Percentiles rank a stretch among this genome's conserved stretches.
Evolutionary conservation across 1,284 basidiomycete genomes (phyloP).

Genomic region (Exobasidium rhododendri): DNA sequence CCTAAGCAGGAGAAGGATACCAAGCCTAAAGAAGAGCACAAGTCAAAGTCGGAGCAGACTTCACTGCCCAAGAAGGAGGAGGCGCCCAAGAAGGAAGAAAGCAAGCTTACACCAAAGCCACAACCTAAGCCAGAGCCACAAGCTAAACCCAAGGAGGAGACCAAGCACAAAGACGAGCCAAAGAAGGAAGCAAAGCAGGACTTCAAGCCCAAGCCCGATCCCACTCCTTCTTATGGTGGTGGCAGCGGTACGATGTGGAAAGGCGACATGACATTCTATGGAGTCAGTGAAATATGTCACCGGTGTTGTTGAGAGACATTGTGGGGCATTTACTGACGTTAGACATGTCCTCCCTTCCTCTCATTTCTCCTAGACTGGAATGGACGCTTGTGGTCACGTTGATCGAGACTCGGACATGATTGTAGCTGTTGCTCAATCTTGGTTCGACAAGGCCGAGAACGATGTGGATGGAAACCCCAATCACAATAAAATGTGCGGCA

Average conservation of each 20-base stretch:
- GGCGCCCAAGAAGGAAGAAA: background rate
- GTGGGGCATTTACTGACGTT: no score
- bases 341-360: no score
- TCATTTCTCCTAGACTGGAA: constrained; percentile 28
- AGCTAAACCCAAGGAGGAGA: constrained; percentile 12
- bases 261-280: constrained; percentile 9
- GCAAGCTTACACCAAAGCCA: constrained; percentile 9
- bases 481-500: constrained; percentile 38
- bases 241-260: background rate
- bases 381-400: constrained; percentile 44
- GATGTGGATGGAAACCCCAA: constrained; percentile 32
- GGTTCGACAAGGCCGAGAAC: constrained; percentile 35
- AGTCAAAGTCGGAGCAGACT: constrained; percentile 1
- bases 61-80: background rate
- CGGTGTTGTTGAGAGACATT: no score
- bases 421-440: constrained; percentile 37
- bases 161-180: background rate
- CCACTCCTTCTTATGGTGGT: no score
- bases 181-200: constrained; percentile 4
- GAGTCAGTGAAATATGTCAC: background rate
- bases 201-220: background rate
- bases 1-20: background rate
- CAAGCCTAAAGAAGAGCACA: background rate
- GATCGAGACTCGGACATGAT: constrained; percentile 42
- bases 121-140: constrained; percentile 24